A percentile compares a stretch with the other conserved stretches of the same genome.
These are phyloP conservation scores for Parietaria judaica DNA, from an alignment of 306 rosid species.

Conservation along the genomic window DNA sequence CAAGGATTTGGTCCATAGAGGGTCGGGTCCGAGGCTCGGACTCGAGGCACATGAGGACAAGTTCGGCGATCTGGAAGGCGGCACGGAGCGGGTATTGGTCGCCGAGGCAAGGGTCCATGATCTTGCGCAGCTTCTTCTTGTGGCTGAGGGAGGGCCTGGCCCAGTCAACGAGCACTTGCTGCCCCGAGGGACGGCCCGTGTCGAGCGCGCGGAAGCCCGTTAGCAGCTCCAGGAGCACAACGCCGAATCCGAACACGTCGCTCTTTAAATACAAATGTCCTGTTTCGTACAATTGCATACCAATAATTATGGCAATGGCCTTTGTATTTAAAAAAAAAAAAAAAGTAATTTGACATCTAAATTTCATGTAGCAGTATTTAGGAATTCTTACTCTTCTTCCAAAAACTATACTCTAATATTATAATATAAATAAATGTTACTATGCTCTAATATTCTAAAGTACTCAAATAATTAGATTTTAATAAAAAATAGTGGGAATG, in stretches of 20 bases:
- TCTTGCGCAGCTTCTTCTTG: slow-evolving; percentile 35
- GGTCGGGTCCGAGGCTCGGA: slow-evolving; percentile 53
- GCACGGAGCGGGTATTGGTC: slow-evolving; percentile 29
- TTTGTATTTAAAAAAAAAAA: no score
- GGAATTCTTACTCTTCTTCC: no score
- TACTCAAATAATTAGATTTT: no score
- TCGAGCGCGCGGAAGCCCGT: slow-evolving; percentile 58
- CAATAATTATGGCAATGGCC: not conserved
- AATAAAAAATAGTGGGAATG: no score
- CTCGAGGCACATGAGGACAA: slow-evolving; percentile 47
- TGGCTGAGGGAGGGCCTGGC: slow-evolving; percentile 21
- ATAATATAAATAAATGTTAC: no score
- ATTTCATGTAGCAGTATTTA: no score
- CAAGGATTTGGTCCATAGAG: slow-evolving; percentile 51
- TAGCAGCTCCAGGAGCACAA: slow-evolving; percentile 65
- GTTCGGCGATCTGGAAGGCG: slow-evolving; percentile 33
- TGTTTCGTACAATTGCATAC: slow-evolving; percentile 11
- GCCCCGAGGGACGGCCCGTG: slow-evolving; percentile 21
- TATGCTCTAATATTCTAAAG: no score
- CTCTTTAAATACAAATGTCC: slow-evolving; percentile 80
- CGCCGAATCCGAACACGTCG: slow-evolving; percentile 88
- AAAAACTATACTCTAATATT: no score
- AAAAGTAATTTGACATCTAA: no score
- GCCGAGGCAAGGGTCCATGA: slow-evolving; percentile 44
- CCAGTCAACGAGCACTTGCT: slow-evolving; percentile 40